These are phyloP conservation scores for Protomyces pachydermus DNA, from an alignment of 1,139 yeast genomes.

Conservation along the genomic window DNA sequence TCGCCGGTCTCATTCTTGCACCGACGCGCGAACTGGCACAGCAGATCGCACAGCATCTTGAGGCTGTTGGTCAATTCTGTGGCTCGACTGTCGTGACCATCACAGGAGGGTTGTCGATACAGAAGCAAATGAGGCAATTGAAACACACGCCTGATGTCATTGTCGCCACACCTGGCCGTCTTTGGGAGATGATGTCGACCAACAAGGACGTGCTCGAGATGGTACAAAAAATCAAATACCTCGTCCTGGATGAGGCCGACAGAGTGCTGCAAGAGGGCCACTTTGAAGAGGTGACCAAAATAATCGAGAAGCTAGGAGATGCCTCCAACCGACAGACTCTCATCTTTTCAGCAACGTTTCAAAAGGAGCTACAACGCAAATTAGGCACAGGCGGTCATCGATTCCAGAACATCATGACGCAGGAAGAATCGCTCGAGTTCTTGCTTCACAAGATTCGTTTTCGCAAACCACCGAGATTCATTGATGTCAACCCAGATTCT, in stretches of 20 bases:
- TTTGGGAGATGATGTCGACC: slow-evolving; percentile 66
- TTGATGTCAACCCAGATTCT: slow-evolving; percentile 86
- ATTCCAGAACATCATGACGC: slow-evolving; percentile 7
- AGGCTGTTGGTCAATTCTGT: slow-evolving; percentile 55
- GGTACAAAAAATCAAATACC: slow-evolving; percentile 58
- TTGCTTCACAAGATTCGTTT: slow-evolving; percentile 41
- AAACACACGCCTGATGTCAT: slow-evolving; percentile 71
- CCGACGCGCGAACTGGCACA: slow-evolving; percentile 97
- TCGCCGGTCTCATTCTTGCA: slow-evolving; percentile 71
- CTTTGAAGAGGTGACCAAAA: slow-evolving; percentile 84
- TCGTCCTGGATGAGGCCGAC: slow-evolving; percentile 97
- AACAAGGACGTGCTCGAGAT: slow-evolving; percentile 45
- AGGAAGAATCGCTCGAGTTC: slow-evolving; percentile 40
- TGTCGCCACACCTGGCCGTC: slow-evolving; percentile 95
- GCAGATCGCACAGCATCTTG: slow-evolving; percentile 80
- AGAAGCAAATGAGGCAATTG: slow-evolving; percentile 79
- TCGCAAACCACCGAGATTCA: slow-evolving; percentile 48
- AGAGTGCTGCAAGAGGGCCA: slow-evolving; percentile 92
- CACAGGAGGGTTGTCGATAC: slow-evolving; percentile 92
- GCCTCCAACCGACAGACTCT: slow-evolving; percentile 73
- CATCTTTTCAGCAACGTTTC: slow-evolving; percentile 92
- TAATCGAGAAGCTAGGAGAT: slow-evolving; percentile 51
- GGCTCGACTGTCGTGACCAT: slow-evolving; percentile 68
- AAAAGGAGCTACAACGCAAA: slow-evolving; percentile 73
- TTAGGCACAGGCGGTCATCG: slow-evolving; percentile 41